phyloP scores from a whole-genome alignment of 1,284 basidiomycete species.

The Trichosporon asahii region DNA sequence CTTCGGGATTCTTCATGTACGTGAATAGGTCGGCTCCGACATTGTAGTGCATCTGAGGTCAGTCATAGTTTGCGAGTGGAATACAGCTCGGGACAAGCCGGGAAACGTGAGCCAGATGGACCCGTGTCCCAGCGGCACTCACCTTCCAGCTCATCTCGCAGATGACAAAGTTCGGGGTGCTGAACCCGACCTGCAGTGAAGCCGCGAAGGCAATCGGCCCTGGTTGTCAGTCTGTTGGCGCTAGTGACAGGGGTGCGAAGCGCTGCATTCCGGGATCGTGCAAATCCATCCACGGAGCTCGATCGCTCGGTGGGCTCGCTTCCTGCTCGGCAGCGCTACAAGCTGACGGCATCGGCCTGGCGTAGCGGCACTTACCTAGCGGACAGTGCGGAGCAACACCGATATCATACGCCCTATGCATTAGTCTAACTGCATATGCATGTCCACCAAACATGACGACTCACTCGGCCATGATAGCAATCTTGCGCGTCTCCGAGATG shows the following conservation, averaged over 20 bases:
- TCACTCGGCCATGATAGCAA: conserved; percentile 64
- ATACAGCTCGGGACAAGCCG: neutral
- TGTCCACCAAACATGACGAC: conserved; percentile 14
- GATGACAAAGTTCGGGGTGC: conserved; percentile 53
- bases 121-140: conserved; percentile 1
- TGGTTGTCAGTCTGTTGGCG: neutral
- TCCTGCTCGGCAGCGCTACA: neutral
- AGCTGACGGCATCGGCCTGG: neutral
- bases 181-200: conserved; percentile 51
- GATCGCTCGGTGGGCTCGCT: conserved; percentile 33
- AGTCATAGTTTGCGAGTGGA: neutral
- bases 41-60: conserved; percentile 66
- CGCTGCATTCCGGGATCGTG: neutral
- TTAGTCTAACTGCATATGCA: neutral
- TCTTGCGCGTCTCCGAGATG: conserved; percentile 68
- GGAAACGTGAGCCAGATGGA: neutral
- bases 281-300: conserved; percentile 58
- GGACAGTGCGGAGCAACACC: conserved; percentile 54
- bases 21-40: conserved; percentile 65
- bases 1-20: conserved; percentile 56
- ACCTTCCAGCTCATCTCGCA: conserved; percentile 52
- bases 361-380: conserved; percentile 26
- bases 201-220: conserved; percentile 72
- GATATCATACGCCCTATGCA: conserved; percentile 48
- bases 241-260: neutral